Base-by-base conservation (phyloP, 495 filamentous ascomycete genomes). In the Hypomontagnella submonticulosa region DNA sequence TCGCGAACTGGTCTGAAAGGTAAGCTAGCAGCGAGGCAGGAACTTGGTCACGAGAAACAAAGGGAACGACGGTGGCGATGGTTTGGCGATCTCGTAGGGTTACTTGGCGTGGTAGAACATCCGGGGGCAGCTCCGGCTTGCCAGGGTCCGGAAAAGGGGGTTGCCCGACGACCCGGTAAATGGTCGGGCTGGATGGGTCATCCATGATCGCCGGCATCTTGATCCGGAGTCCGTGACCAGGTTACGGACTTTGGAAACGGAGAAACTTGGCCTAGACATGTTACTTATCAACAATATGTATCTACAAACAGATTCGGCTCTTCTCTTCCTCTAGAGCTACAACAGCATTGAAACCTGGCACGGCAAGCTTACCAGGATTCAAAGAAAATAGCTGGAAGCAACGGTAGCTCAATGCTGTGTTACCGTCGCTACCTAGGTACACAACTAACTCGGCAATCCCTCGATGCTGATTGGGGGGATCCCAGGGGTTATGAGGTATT, bases 21-120 rank as follows among this genome's bases (percentile, higher is more conserved):
- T 96, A 96, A 49, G 80, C 82, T 20, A 97, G 80, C 19, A 98
- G 81, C 2, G 88, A 87, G 19, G 83, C 76, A 12, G 95, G 93
- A 4, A 97, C 87, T 58, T 93, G 84, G 48, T 85, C 80, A 20
- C 85, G 82, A 15, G 90, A 89, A 33, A 88, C 86, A 74, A 97
- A 93, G 7, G 95, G 95, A 41, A 98, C 84, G 53, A 99, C 82
- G 6, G 95, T 97, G 13, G 95, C 95, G 54, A 92, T 87, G 3
- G 93, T 97, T 51, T 94, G 88, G 40, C 93, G 87, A 72, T 98
- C 94, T 48, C 93, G 85, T 41, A 98, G 87, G 1, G 90, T 97
- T 32, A 99, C 92, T 75, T 91, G 90, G 59, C 92, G 90, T 19
- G 92, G 88, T 36, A 80, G 77, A 66, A 99, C 88, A 57, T 86